A percentile compares a stretch with the other conserved stretches of the same genome.
These are phyloP conservation scores for Picea glauca DNA, from an alignment of 75 land plant species.

Conservation along the genomic window DNA sequence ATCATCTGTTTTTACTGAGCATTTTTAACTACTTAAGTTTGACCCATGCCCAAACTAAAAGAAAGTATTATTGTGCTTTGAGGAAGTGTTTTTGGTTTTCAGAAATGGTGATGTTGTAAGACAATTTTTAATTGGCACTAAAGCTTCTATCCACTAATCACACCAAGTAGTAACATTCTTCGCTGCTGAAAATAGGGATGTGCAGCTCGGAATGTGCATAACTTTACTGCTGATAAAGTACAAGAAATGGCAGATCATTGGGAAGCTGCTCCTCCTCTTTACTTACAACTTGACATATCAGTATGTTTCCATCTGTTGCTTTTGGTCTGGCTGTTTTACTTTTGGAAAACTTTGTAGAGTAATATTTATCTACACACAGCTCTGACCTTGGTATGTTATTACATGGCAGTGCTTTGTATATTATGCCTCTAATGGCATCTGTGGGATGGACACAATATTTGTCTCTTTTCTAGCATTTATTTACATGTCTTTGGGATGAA, in stretches of 20 bases:
- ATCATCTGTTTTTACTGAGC: too few species aligned
- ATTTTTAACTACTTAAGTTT: too few species aligned
- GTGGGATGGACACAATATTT: neutral
- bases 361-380: neutral
- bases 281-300: conserved; percentile 67
- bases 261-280: conserved; percentile 78
- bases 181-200: conserved; percentile 48
- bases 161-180: neutral
- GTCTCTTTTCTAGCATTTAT: neutral
- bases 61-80: too few species aligned
- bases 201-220: conserved; percentile 90
- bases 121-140: neutral
- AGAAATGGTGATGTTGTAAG: too few species aligned
- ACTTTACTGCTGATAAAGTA: conserved; percentile 55
- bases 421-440: neutral
- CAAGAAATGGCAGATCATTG: conserved; percentile 65
- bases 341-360: neutral
- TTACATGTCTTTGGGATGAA: neutral
- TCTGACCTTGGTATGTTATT: neutral
- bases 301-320: conserved; percentile 21
- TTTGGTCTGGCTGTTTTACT: neutral
- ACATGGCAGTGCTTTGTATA: neutral
- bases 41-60: too few species aligned
- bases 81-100: too few species aligned
- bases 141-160: neutral